Base-by-base conservation (phyloP, 768 basidiomycete genomes). In the Tulasnella sp. region DNA sequence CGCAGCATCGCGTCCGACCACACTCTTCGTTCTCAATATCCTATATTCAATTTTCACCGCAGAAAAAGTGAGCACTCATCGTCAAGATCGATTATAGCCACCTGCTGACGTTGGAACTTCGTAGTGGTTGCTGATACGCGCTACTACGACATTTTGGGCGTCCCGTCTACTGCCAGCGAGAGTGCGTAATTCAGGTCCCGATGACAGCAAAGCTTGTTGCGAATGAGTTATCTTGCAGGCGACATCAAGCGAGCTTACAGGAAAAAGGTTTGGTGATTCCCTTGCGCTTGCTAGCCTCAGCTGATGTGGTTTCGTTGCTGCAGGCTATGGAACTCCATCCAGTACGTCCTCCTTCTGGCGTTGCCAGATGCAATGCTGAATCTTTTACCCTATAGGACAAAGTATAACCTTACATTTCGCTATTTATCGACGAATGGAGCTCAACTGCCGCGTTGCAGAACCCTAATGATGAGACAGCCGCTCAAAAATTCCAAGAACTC, bases 191-290 rank as follows among this genome's bases (percentile, higher is more conserved):
- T 79, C 78, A 40, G 21, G 21, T 34, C 79, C 46, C 36, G 1
- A 36, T 21, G 24, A 36, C 77, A 19, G 14, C 7, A 38, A 38
- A 21, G 5, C 7, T 62, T 4, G 34, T 56, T 39, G 44, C 56
- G 21, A 52, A 19, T 68, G 31, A 40, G 42, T 74, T 19, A 31
- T 34, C 76, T 80, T 78, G 24, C 74, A 93, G 94, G 88, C 82
- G 95, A 98, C 81, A 95, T 98, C 83, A 97, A 96, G 86, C 94
- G 94, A 84, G 96, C 96, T 21, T 98, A 98, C 84, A 92, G 93
- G 84, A 93, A 90, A 87, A 97, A 96, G 91, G 95, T 94, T 77
- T 76, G 86, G 10, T 0, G 40, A 72, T 79, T 9, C 21, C 19
- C 40, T 36, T 39, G 74, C 9, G 18, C 58, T 58, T 42, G 39